phyloP scores from a whole-genome alignment of 1,284 basidiomycete species.

The Thelephora terrestris region DNA sequence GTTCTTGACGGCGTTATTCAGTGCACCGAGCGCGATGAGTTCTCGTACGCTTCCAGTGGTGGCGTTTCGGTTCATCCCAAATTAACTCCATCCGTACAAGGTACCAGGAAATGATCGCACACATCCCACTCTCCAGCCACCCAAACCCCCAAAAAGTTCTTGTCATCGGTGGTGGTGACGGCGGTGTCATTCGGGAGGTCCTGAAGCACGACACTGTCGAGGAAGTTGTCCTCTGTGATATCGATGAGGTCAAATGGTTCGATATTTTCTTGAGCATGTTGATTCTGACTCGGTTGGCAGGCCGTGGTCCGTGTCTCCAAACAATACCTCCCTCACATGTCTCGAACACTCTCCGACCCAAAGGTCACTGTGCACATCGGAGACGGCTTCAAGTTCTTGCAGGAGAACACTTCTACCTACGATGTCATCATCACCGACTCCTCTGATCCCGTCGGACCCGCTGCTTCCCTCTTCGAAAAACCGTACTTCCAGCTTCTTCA shows the following conservation, averaged over 20 bases:
- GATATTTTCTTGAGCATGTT: not conserved
- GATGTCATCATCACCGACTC: slow-evolving; percentile 99
- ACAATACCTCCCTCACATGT: slow-evolving; percentile 91
- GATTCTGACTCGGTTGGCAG: slow-evolving; percentile 26
- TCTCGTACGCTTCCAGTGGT: slow-evolving; percentile 60
- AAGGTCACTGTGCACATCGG: slow-evolving; percentile 88
- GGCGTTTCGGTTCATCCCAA: not conserved
- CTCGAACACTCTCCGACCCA: slow-evolving; percentile 72
- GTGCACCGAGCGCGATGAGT: slow-evolving; percentile 96
- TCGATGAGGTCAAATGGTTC: slow-evolving; percentile 69
- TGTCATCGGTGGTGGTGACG: slow-evolving; percentile 95
- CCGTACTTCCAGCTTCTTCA: slow-evolving; percentile 95
- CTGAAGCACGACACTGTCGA: slow-evolving; percentile 92
- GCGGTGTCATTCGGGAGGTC: slow-evolving; percentile 94
- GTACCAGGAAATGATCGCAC: slow-evolving; percentile 99
- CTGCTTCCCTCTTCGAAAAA: slow-evolving; percentile 90
- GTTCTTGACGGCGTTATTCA: slow-evolving; percentile 96
- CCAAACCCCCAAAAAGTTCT: slow-evolving; percentile 95
- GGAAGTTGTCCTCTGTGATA: slow-evolving; percentile 93
- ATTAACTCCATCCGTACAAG: slow-evolving; percentile 27
- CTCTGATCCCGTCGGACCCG: slow-evolving; percentile 96
- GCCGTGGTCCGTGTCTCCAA: slow-evolving; percentile 95
- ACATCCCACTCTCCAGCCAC: slow-evolving; percentile 90
- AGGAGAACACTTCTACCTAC: slow-evolving; percentile 83
- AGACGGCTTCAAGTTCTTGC: slow-evolving; percentile 96